Evolutionary conservation across 805 yeast species (phyloP).

Genomic region (Torulaspora quercuum): DNA sequence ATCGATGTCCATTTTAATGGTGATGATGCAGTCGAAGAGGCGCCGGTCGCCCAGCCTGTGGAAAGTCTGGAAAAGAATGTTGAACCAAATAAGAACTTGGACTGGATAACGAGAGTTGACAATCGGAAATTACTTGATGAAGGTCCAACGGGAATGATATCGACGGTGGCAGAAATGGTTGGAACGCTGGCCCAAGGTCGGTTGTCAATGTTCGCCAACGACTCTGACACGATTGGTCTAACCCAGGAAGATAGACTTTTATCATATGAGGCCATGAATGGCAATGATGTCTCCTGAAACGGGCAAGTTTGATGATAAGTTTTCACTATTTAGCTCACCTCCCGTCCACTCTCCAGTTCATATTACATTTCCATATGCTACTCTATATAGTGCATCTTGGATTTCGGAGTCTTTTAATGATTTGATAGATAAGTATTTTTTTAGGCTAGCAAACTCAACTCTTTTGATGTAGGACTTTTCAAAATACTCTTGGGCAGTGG

Average conservation of each 20-base stretch:
- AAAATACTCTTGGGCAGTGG: conserved; percentile 15
- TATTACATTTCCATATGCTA: conserved; percentile 28
- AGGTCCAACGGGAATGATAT: conserved; percentile 70
- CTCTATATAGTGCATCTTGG: conserved; percentile 39
- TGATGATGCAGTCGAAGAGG: conserved; percentile 13
- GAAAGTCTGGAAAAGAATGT: conserved; percentile 11
- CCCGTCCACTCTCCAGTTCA: conserved; percentile 6
- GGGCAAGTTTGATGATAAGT: too few species aligned
- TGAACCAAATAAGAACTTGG: conserved; percentile 32
- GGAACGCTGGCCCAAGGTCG: conserved; percentile 41
- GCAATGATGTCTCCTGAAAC: too few species aligned
- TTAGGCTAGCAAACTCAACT: conserved; percentile 30
- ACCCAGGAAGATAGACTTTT: conserved; percentile 5
- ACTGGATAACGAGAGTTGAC: conserved; percentile 50
- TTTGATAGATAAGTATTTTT: conserved; percentile 18
- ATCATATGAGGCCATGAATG: conserved; percentile 7
- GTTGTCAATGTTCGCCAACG: background rate
- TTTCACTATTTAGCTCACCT: too few species aligned
- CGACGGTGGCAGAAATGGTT: conserved; percentile 59
- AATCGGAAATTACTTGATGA: conserved; percentile 42
- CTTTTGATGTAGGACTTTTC: conserved; percentile 32
- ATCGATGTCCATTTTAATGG: conserved; percentile 55
- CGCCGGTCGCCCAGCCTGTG: background rate
- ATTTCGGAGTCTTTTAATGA: conserved; percentile 35
- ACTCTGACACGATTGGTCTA: background rate